Base-by-base conservation (phyloP, 306 rosid genomes). In the Quercus berberidifolia region DNA sequence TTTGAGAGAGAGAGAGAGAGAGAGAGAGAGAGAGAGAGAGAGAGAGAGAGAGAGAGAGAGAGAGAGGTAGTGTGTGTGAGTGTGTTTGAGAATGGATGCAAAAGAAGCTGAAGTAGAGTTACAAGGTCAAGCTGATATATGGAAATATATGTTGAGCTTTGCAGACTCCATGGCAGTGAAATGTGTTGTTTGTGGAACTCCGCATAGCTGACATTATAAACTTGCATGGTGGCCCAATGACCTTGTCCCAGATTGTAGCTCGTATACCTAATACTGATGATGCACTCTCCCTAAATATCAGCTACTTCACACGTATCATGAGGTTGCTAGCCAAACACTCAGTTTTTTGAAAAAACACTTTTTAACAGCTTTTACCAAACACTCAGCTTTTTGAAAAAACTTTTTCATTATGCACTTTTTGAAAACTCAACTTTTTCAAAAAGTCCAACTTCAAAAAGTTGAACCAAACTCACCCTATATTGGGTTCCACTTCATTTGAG, bases 231-330 rank as follows among this genome's bases (percentile, higher is more conserved):
- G 71, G 69, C 30, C 85, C 82, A 4, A 74, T 84, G 46, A 52
- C 38, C 20, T 33, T 87, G 74, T n/a, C 78, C 54, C 84, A 84
- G 41, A 81, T 87, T 18, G 69, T 55, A 26, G 73, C 88, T 20
- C 15, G 30, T 17, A 25, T 82, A 54, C 57, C 79, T 0, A 33
- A 33, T 33, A 33, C 38, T 5, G 38, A 5, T 33, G 31, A 58
- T 21, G 12, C 79, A 6, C 17, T 75, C 23, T 67, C 86, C 4
- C 86, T 81, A 4, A 59, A 84, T 28, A 33, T 81, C 76, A 25
- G 81, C 17, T 69, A 38, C 74, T 84, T 87, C 71, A 2, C 20
- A 3, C 88, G 88, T 75, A 84, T 87, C 75, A 81, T 84, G 88
- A 74, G 81, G 7, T 33, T 33, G 38, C 38, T 5, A 33, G 38